Evolutionary conservation across 202 grass and related monocot genomes (phyloP).

Genomic region (Brachypodium distachyon): DNA sequence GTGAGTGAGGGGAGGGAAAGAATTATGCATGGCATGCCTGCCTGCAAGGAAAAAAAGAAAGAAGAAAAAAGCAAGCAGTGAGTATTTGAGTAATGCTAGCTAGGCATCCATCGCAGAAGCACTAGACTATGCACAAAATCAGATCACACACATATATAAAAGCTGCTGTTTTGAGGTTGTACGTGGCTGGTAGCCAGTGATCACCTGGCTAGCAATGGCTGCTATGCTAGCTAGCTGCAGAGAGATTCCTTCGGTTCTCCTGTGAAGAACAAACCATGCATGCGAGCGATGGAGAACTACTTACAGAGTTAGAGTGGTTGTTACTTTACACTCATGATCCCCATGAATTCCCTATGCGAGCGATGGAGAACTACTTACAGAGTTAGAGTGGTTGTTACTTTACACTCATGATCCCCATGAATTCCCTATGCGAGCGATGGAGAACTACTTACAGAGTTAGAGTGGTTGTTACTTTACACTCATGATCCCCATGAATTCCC

Average conservation of each 20-base stretch:
- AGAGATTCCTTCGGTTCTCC: constrained; percentile 43
- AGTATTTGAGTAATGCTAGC: too few species aligned
- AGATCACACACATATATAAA: constrained; percentile 26
- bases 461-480: constrained; percentile 43
- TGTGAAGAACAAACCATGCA: not conserved
- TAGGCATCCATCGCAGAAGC: too few species aligned
- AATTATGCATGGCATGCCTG: constrained; percentile 70
- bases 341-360: constrained; percentile 38
- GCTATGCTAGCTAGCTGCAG: too few species aligned
- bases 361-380: not conserved
- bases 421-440: constrained; percentile 28
- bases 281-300: constrained; percentile 10
- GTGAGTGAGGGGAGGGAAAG: constrained; percentile 34
- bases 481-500: constrained; percentile 61
- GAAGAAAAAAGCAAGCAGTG: not conserved
- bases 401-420: constrained; percentile 61
- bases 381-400: too few species aligned
- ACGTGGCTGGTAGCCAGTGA: too few species aligned
- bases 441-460: too few species aligned
- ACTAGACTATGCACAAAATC: constrained; percentile 27
- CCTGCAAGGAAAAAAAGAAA: constrained; percentile 38
- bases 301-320: too few species aligned
- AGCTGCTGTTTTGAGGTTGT: constrained; percentile 42
- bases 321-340: constrained; percentile 55
- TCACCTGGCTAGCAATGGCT: too few species aligned